A percentile compares a stretch with the other conserved stretches of the same genome.
phyloP scores from a whole-genome alignment of 768 basidiomycete genomes.

The Tulasnella sp. region DNA sequence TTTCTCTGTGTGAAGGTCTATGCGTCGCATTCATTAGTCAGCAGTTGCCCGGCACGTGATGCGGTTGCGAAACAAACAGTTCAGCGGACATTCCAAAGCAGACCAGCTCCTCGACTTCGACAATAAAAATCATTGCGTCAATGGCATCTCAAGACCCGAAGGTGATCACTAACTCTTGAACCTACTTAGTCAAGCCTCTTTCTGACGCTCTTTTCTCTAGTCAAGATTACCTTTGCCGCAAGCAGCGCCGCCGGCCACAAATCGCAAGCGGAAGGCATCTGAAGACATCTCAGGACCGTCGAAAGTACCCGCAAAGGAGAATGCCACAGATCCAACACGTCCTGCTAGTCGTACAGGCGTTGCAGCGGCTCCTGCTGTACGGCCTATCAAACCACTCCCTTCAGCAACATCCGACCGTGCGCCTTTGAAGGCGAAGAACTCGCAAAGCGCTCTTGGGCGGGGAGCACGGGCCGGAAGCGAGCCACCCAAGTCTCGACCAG shows the following conservation, averaged over 20 bases:
- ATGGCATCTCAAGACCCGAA: background rate
- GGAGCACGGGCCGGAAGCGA: constrained; percentile 10
- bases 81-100: background rate
- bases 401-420: background rate
- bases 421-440: background rate
- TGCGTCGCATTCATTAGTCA: background rate
- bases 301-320: background rate
- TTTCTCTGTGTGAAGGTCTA: background rate
- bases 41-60: background rate
- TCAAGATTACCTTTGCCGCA: background rate
- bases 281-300: constrained; percentile 7
- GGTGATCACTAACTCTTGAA: background rate
- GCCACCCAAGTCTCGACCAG: constrained; percentile 9
- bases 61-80: constrained; percentile 1
- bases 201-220: background rate
- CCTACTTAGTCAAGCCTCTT: background rate
- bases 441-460: background rate
- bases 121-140: background rate
- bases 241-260: background rate
- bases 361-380: background rate
- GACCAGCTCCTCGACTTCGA: background rate
- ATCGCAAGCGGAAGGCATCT: constrained; percentile 9
- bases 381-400: background rate
- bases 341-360: background rate
- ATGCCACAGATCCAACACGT: background rate